phyloP scores from a whole-genome alignment of 345 rosid species.

The Eucalyptus curtisii region DNA sequence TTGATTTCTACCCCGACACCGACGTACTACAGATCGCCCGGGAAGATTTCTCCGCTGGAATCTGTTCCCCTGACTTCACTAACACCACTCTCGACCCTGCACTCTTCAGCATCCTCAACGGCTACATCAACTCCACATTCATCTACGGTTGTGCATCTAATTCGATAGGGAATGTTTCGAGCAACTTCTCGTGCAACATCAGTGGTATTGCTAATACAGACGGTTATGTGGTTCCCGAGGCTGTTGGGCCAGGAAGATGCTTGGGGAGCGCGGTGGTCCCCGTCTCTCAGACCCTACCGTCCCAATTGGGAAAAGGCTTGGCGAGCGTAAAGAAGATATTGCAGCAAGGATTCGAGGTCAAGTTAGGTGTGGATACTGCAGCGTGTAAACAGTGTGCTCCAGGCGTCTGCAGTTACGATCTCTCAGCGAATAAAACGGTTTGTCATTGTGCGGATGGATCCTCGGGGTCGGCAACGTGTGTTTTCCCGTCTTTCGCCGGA shows the following conservation, averaged over 20 bases:
- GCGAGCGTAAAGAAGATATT: neutral
- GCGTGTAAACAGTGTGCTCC: neutral
- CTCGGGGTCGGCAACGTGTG: neutral
- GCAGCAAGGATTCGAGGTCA: neutral
- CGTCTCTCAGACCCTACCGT: neutral
- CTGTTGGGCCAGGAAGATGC: neutral
- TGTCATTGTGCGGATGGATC: neutral
- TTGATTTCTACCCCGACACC: neutral
- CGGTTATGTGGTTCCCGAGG: neutral
- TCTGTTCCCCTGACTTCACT: neutral
- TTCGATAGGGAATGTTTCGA: neutral
- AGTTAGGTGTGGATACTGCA: neutral
- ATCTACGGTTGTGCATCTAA: neutral
- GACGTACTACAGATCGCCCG: conserved; percentile 2
- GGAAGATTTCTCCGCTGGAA: neutral
- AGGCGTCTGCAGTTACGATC: neutral
- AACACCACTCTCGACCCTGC: conserved; percentile 7
- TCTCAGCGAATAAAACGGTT: neutral
- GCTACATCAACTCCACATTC: conserved; percentile 1
- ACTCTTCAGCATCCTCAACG: neutral
- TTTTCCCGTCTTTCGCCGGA: fast-evolving
- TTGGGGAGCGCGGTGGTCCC: conserved; percentile 1
- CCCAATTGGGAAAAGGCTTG: neutral
- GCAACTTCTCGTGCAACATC: neutral
- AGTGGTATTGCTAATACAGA: neutral